These are phyloP conservation scores for Globisporangium lucens DNA, from an alignment of 352 stramenopile genomes.

Conservation along the genomic window DNA sequence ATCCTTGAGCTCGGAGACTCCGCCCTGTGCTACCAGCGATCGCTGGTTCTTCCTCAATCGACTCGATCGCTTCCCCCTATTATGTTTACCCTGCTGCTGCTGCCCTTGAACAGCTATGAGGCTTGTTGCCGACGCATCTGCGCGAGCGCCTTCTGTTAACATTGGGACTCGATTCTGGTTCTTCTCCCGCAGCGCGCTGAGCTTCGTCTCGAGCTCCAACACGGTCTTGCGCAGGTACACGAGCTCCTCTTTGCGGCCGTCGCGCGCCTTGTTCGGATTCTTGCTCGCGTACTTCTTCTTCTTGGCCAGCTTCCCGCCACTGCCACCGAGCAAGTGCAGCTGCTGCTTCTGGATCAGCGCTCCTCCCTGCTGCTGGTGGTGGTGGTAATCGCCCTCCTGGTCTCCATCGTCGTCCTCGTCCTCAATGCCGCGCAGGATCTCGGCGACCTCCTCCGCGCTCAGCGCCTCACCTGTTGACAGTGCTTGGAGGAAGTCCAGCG, in stretches of 20 bases:
- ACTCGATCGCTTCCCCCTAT: background rate
- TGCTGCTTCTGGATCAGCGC: background rate
- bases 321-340: background rate
- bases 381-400: background rate
- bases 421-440: slow-evolving; percentile 1
- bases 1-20: background rate
- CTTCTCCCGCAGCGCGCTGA: background rate
- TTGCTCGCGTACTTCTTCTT: slow-evolving; percentile 2
- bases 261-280: slow-evolving; percentile 16
- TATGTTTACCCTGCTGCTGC: background rate
- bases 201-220: slow-evolving; percentile 27
- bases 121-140: background rate
- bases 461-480: background rate
- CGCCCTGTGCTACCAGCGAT: background rate
- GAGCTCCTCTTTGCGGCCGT: slow-evolving; percentile 34
- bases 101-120: background rate
- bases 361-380: background rate
- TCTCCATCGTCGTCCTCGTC: background rate
- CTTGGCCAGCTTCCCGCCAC: background rate
- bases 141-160: background rate
- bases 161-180: background rate
- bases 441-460: background rate
- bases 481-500: background rate
- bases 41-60: background rate
- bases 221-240: slow-evolving; percentile 31